phyloP scores from a whole-genome alignment of 1,284 basidiomycete species.

The Fomitopsis betulina region DNA sequence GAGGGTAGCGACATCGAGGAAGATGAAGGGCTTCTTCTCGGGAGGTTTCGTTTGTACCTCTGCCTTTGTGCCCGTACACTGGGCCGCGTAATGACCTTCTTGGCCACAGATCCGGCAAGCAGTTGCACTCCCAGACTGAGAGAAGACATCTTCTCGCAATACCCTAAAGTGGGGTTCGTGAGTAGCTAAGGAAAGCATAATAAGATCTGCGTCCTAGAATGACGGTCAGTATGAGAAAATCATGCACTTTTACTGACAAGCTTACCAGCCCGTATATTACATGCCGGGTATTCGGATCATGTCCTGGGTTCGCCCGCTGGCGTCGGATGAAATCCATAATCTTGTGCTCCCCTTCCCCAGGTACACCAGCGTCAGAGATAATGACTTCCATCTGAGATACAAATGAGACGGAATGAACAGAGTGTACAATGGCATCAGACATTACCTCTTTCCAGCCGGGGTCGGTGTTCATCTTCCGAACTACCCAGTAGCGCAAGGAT shows the following conservation, averaged over 20 bases:
- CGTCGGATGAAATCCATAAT: conserved; percentile 99
- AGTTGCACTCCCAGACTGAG: conserved; percentile 69
- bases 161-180: conserved; percentile 98
- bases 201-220: conserved; percentile 93
- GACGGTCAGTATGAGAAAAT: background rate
- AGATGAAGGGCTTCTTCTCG: conserved; percentile 98
- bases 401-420: conserved; percentile 6
- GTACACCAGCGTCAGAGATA: conserved; percentile 95
- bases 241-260: conserved; percentile 2
- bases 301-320: conserved; percentile 81
- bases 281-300: conserved; percentile 94
- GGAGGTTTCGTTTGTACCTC: conserved; percentile 62
- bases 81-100: conserved; percentile 90
- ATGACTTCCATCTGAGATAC: conserved; percentile 80
- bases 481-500: conserved; percentile 95
- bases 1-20: conserved; percentile 92
- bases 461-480: conserved; percentile 91
- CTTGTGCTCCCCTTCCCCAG: conserved; percentile 99
- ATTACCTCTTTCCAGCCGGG: conserved; percentile 90
- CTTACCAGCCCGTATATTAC: conserved; percentile 95
- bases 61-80: conserved; percentile 80
- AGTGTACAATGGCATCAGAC: background rate
- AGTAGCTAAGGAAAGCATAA: conserved; percentile 97
- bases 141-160: conserved; percentile 96
- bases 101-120: conserved; percentile 92